Evolutionary conservation across 225 moss, liverwort and hornwort species (phyloP).

Genomic region (Pseudoscleropodium purum): DNA sequence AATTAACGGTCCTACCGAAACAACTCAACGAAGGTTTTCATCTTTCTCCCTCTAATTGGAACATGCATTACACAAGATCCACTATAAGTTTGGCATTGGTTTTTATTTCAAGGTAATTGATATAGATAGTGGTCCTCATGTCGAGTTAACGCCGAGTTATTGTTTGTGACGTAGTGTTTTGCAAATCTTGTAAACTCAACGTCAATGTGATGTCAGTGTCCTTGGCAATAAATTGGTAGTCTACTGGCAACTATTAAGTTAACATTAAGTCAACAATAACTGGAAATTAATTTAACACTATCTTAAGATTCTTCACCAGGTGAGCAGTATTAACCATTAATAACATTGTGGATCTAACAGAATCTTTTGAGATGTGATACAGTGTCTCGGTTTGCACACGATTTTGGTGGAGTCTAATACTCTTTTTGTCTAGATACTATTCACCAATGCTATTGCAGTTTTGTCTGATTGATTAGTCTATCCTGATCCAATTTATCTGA

Average conservation of each 20-base stretch:
- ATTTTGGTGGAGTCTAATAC: neutral
- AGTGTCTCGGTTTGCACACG: neutral
- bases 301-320: neutral
- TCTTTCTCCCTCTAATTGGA: neutral
- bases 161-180: too few species aligned
- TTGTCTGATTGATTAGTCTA: neutral
- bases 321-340: neutral
- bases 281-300: neutral
- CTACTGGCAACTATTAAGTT: neutral
- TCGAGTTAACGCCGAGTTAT: neutral
- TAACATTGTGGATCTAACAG: neutral
- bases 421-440: neutral
- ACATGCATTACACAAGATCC: neutral
- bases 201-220: neutral
- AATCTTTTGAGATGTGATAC: neutral
- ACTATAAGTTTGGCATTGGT: neutral
- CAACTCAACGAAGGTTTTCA: slow-evolving; percentile 20
- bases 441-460: neutral
- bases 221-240: neutral
- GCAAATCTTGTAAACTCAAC: neutral
- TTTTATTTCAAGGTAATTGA: neutral
- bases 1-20: neutral
- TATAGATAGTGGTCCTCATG: neutral
- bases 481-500: neutral
- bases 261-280: neutral